phyloP scores from a whole-genome alignment of 2,329 filamentous ascomycete species.

The Colletotrichum zoysiae region DNA sequence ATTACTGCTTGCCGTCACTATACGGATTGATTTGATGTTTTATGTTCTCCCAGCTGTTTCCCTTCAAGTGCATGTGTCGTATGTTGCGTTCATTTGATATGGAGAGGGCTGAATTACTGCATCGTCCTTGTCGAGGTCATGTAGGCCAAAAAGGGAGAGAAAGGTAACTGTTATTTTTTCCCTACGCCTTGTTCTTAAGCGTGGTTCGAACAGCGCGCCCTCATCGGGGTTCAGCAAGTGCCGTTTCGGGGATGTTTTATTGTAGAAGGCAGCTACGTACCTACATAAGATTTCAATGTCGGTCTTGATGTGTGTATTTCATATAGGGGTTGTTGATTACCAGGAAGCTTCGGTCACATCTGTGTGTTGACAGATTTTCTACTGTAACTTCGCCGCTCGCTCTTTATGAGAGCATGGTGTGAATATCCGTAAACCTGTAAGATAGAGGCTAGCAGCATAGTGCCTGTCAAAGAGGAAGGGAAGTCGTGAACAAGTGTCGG shows the following conservation, averaged over 20 bases:
- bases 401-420: background rate
- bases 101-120: background rate
- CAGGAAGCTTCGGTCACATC: too few relatives aligned
- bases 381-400: too few relatives aligned
- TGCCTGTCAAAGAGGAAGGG: too few relatives aligned
- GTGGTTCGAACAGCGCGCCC: slow-evolving; percentile 1
- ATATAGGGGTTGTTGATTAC: too few relatives aligned
- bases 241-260: background rate
- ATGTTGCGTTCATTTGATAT: background rate
- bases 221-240: background rate
- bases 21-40: background rate
- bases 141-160: background rate
- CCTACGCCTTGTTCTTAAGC: background rate
- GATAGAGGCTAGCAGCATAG: background rate
- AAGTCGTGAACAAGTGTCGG: background rate
- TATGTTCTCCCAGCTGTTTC: background rate
- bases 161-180: too few relatives aligned
- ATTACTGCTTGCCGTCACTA: background rate
- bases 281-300: too few relatives aligned
- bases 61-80: background rate
- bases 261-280: too few relatives aligned
- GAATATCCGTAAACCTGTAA: background rate
- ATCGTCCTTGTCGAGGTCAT: background rate
- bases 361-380: too few relatives aligned
- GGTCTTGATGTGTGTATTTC: too few relatives aligned